Conservation (phyloP, 2,329 filamentous ascomycete species). For the Hymenoscyphus salicellus region DNA sequence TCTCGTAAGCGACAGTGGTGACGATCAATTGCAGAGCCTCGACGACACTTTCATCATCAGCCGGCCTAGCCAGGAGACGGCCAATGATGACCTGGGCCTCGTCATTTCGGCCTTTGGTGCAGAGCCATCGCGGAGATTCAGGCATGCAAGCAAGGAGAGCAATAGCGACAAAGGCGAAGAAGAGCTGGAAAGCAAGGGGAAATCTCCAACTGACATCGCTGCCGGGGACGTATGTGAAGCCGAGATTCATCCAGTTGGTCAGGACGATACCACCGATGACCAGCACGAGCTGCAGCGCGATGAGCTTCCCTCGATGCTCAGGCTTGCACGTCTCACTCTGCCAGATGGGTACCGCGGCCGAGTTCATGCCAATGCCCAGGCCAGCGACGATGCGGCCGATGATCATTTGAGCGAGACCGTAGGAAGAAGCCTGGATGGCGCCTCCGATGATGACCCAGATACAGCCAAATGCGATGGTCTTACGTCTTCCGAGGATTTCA, state of each 20-base stretch:
- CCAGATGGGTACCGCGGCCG: slow-evolving; percentile 51
- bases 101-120: slow-evolving; percentile 32
- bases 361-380: slow-evolving; percentile 60
- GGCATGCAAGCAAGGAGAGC: slow-evolving; percentile 36
- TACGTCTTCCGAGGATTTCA: slow-evolving; percentile 41
- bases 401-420: slow-evolving; percentile 50
- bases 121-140: slow-evolving; percentile 38
- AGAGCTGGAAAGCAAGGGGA: slow-evolving; percentile 53
- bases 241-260: slow-evolving; percentile 58
- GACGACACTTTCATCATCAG: slow-evolving; percentile 5
- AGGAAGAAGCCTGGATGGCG: slow-evolving; percentile 41
- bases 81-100: slow-evolving; percentile 38
- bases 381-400: slow-evolving; percentile 78
- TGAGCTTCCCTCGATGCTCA: slow-evolving; percentile 52
- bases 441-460: slow-evolving; percentile 43
- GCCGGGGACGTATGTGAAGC: slow-evolving; percentile 45
- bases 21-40: slow-evolving; percentile 26
- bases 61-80: slow-evolving; percentile 39
- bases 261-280: slow-evolving; percentile 55
- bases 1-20: slow-evolving; percentile 49
- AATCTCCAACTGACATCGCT: slow-evolving; percentile 52
- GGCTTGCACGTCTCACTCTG: slow-evolving; percentile 55
- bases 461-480: slow-evolving; percentile 40
- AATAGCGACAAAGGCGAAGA: slow-evolving; percentile 55
- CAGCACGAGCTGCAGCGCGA: slow-evolving; percentile 55